Evolutionary conservation across 257 asterid genomes (phyloP).

Genomic region (Ocimum tenuiflorum): DNA sequence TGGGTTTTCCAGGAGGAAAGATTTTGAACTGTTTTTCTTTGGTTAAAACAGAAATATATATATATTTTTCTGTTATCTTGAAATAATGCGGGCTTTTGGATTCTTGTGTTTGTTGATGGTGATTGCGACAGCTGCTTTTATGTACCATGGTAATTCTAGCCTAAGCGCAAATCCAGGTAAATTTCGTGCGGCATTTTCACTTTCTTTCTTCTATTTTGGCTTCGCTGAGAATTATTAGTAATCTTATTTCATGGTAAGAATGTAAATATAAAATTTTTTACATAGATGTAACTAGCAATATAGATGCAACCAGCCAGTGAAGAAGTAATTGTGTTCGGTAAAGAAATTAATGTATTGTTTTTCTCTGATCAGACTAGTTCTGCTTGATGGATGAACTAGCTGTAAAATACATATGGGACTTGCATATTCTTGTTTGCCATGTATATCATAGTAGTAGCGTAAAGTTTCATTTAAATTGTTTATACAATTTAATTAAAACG

Average conservation of each 20-base stretch:
- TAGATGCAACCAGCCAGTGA: background rate
- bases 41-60: background rate
- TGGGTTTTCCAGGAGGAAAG: too few species aligned
- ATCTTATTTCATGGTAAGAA: background rate
- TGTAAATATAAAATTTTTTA: too few species aligned
- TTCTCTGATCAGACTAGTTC: background rate
- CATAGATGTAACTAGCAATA: too few species aligned
- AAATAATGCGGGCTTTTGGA: constrained; percentile 34
- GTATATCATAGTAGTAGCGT: background rate
- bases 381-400: background rate
- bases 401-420: background rate
- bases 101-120: constrained; percentile 30
- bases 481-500: too few species aligned
- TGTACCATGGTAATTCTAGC: constrained; percentile 19
- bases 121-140: constrained; percentile 26
- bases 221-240: too few species aligned
- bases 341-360: background rate
- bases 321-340: background rate
- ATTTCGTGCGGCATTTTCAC: too few species aligned
- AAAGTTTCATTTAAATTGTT: too few species aligned
- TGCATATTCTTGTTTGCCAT: background rate
- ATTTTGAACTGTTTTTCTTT: background rate
- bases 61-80: background rate
- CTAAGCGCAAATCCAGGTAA: constrained; percentile 27
- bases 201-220: too few species aligned